phyloP scores from a whole-genome alignment of 805 yeast genomes.

The Komagataella pastoris region DNA sequence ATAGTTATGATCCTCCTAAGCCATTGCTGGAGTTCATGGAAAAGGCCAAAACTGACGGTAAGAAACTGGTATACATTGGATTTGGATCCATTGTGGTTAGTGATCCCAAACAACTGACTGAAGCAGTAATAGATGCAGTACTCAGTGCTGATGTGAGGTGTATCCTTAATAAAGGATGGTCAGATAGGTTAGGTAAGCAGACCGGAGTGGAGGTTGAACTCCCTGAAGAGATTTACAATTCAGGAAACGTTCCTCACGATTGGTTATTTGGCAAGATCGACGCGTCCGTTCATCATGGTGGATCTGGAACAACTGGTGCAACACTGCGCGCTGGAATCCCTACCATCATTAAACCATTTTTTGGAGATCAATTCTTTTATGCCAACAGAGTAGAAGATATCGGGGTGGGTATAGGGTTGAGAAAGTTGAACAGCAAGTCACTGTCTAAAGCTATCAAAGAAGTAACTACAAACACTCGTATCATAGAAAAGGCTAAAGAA shows the following conservation, averaged over 20 bases:
- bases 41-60: slow-evolving; percentile 42
- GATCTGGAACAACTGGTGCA: slow-evolving; percentile 95
- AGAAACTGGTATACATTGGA: slow-evolving; percentile 81
- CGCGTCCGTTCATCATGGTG: slow-evolving; percentile 96
- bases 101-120: slow-evolving; percentile 66
- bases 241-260: slow-evolving; percentile 79
- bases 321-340: slow-evolving; percentile 78
- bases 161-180: slow-evolving; percentile 90
- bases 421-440: slow-evolving; percentile 49
- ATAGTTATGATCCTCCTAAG: slow-evolving; percentile 43
- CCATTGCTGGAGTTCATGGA: slow-evolving; percentile 45
- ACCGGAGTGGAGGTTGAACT: slow-evolving; percentile 29
- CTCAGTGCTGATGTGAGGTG: slow-evolving; percentile 72
- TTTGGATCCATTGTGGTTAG: slow-evolving; percentile 92
- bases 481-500: slow-evolving; percentile 50
- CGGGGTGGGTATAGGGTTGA: slow-evolving; percentile 69
- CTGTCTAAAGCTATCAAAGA: slow-evolving; percentile 57
- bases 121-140: slow-evolving; percentile 71
- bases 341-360: slow-evolving; percentile 84
- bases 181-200: slow-evolving; percentile 47
- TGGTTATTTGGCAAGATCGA: slow-evolving; percentile 86
- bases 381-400: slow-evolving; percentile 79
- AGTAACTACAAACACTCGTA: slow-evolving; percentile 52
- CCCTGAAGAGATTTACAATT: slow-evolving; percentile 55
- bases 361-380: slow-evolving; percentile 92